A percentile compares a stretch with the other conserved stretches of the same genome.
Evolutionary conservation across 2,329 filamentous ascomycete species (phyloP).

Genomic region (Metarhizium anisopliae): DNA sequence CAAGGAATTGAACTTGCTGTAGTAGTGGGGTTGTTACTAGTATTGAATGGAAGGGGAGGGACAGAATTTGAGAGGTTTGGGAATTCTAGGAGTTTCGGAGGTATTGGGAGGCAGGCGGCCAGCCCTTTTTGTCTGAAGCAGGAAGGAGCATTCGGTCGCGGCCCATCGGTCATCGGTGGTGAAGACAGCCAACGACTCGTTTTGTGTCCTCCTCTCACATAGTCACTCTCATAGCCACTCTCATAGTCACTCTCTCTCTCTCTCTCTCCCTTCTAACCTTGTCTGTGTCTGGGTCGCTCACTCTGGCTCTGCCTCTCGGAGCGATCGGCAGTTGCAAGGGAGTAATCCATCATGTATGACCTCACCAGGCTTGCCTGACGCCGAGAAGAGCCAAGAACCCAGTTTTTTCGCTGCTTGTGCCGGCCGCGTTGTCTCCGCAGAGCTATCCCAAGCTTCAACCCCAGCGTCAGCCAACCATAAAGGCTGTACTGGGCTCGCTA

Average conservation of each 20-base stretch:
- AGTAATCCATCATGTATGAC: constrained; percentile 6
- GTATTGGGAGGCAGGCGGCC: too few relatives aligned
- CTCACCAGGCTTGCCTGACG: constrained; percentile 6
- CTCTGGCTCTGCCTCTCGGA: constrained; percentile 1
- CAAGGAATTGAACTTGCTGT: too few relatives aligned
- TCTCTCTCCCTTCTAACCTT: neutral
- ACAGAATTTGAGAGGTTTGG: too few relatives aligned
- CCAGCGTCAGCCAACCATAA: constrained; percentile 1
- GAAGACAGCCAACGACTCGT: too few relatives aligned
- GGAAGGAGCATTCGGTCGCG: too few relatives aligned
- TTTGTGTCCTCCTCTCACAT: too few relatives aligned
- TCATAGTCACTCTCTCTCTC: neutral
- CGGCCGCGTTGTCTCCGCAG: neutral
- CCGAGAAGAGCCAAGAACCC: neutral
- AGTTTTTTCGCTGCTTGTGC: neutral
- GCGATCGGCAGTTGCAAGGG: constrained; percentile 7
- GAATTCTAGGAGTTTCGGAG: too few relatives aligned
- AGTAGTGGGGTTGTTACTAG: too few relatives aligned
- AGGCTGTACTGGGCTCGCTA: neutral
- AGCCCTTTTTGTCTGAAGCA: too few relatives aligned
- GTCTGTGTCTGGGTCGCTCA: neutral
- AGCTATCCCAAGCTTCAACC: neutral
- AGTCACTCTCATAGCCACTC: too few relatives aligned
- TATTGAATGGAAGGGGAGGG: too few relatives aligned
- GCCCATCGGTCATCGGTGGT: too few relatives aligned